Evolutionary conservation across 805 yeast genomes (phyloP).

Genomic region (Scheffersomyces stipitis): DNA sequence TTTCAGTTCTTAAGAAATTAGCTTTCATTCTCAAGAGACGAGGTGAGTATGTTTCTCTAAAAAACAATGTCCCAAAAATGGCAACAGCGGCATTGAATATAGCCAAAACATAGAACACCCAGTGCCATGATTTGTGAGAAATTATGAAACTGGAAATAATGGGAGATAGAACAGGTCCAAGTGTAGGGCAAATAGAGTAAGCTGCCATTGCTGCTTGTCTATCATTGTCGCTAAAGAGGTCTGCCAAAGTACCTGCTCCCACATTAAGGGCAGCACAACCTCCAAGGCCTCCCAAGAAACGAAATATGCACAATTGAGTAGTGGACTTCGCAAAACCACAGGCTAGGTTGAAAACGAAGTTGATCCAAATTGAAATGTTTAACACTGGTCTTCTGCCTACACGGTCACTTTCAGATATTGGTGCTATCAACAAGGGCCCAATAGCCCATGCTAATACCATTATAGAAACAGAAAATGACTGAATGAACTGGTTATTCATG

Average conservation of each 20-base stretch:
- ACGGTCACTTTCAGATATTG: constrained; percentile 35
- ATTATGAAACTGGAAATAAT: constrained; percentile 37
- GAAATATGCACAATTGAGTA: constrained; percentile 30
- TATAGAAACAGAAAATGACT: constrained; percentile 35
- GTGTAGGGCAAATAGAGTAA: constrained; percentile 35
- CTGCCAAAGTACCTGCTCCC: constrained; percentile 40
- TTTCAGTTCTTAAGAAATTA: constrained; percentile 23
- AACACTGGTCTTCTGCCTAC: constrained; percentile 36
- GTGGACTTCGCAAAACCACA: constrained; percentile 36
- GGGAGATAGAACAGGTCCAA: constrained; percentile 42
- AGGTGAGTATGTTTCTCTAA: constrained; percentile 38
- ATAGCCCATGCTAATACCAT: constrained; percentile 41
- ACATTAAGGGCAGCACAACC: constrained; percentile 39
- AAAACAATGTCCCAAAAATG: constrained; percentile 26
- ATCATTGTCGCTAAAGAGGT: constrained; percentile 31
- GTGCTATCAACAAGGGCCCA: constrained; percentile 41
- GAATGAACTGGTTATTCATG: constrained; percentile 22
- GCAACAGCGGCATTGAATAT: constrained; percentile 37
- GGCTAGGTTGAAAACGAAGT: constrained; percentile 33
- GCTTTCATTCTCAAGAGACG: constrained; percentile 30
- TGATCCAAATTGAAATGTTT: constrained; percentile 34
- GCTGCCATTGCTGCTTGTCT: constrained; percentile 37
- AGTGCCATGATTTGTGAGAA: constrained; percentile 33
- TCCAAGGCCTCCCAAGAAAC: constrained; percentile 38
- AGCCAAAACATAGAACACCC: constrained; percentile 36